A percentile compares a stretch with the other conserved stretches of the same genome.
phyloP scores from a whole-genome alignment of 2,329 filamentous ascomycete genomes.

The Juglanconis juglandina region DNA sequence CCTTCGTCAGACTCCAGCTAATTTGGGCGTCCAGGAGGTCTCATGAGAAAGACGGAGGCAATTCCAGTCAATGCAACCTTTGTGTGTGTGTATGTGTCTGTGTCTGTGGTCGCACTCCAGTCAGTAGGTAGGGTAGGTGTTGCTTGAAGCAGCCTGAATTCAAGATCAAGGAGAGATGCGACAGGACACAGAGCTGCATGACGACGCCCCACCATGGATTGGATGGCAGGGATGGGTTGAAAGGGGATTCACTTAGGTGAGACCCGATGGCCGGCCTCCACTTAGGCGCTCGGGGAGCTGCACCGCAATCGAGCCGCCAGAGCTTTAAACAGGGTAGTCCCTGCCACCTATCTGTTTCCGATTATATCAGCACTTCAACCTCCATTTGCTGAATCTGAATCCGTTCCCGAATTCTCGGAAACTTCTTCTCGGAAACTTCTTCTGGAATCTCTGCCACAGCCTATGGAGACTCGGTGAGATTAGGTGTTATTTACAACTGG shows the following conservation, averaged over 20 bases:
- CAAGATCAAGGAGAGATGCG: background rate
- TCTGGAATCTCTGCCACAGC: too few species aligned
- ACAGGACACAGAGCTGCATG: constrained; percentile 4
- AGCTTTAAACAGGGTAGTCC: background rate
- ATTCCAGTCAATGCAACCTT: background rate
- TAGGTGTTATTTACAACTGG: too few species aligned
- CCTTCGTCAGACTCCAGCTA: background rate
- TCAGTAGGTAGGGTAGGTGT: background rate
- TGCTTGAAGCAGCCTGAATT: background rate
- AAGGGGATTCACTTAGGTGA: background rate
- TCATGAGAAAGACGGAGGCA: background rate
- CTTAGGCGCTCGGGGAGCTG: background rate
- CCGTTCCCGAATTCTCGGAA: too few species aligned
- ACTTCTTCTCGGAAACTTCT: too few species aligned
- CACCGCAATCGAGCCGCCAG: background rate
- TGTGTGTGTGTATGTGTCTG: background rate
- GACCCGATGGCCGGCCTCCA: background rate
- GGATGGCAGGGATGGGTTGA: background rate
- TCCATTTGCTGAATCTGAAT: background rate
- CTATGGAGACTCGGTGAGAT: too few species aligned
- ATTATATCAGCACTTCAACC: background rate
- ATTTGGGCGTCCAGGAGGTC: background rate
- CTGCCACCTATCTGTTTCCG: background rate
- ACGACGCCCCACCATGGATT: constrained; percentile 1
- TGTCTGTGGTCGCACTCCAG: background rate